A percentile compares a stretch with the other conserved stretches of the same genome.
phyloP scores from a whole-genome alignment of 2,329 filamentous ascomycete species.

The Aspergillus ochraceus region DNA sequence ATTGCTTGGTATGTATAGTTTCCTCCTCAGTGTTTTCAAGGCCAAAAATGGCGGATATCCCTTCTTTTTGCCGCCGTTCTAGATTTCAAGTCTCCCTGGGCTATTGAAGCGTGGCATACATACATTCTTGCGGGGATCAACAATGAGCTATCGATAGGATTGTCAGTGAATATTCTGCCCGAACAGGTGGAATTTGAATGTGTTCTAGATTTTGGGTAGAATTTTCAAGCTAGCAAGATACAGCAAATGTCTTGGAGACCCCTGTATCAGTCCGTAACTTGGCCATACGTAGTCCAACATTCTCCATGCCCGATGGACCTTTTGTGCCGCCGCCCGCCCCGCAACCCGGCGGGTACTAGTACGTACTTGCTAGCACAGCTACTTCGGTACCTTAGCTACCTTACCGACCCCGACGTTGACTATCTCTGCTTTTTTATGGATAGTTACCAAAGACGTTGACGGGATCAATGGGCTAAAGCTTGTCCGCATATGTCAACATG shows the following conservation, averaged over 20 bases:
- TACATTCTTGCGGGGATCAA: not conserved
- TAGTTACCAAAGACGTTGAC: no score
- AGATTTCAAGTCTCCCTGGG: constrained; percentile 18
- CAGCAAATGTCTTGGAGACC: not conserved
- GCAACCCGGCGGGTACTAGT: no score
- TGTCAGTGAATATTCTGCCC: no score
- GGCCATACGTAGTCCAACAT: no score
- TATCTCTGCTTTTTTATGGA: no score
- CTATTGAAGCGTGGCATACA: not conserved
- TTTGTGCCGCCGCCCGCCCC: no score
- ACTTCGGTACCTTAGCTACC: no score
- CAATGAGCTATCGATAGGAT: no score
- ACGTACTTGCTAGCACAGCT: no score
- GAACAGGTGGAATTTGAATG: no score
- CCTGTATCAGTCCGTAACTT: not conserved
- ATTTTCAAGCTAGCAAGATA: not conserved
- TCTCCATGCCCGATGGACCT: no score
- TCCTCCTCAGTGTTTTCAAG: constrained; percentile 89
- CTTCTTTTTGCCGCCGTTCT: constrained; percentile 90
- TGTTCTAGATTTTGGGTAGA: not conserved
- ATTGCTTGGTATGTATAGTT: constrained; percentile 84
- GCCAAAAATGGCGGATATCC: constrained; percentile 94
- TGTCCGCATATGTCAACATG: constrained; percentile 15
- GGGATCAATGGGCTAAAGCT: not conserved
- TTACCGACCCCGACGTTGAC: no score